Conservation (phyloP, 139 green algal genomes). For the Eudorina sp. region DNA sequence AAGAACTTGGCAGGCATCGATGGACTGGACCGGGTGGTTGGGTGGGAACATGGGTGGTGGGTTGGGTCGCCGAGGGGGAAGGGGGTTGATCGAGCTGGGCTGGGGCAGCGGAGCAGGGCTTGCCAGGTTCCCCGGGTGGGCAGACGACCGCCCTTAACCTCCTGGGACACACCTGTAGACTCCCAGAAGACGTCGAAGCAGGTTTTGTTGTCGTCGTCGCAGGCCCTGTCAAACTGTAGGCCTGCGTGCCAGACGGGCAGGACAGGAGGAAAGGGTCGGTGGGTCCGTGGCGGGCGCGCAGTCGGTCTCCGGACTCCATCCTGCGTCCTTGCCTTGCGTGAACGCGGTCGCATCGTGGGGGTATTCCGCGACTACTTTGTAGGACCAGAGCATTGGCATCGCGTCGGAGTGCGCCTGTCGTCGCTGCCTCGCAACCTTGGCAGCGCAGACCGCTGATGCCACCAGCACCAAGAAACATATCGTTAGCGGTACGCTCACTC, state of each 20-base stretch:
- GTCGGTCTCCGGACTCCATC: too few species aligned
- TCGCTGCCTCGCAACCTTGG: slow-evolving; percentile 9
- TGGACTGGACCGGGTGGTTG: too few species aligned
- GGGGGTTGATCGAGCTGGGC: too few species aligned
- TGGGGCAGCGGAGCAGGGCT: too few species aligned
- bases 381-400: slow-evolving; percentile 56
- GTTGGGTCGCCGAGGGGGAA: too few species aligned
- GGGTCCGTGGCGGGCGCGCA: too few species aligned
- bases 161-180: slow-evolving; percentile 75
- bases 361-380: slow-evolving; percentile 73
- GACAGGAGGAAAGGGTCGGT: too few species aligned
- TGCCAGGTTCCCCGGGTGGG: too few species aligned
- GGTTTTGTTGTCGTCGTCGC: slow-evolving; percentile 47
- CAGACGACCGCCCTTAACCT: too few species aligned
- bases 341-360: slow-evolving; percentile 86
- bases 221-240: slow-evolving; percentile 77
- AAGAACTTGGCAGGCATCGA: too few species aligned
- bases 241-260: slow-evolving; percentile 49
- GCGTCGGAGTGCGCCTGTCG: not conserved
- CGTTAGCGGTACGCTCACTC: too few species aligned
- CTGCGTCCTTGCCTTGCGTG: slow-evolving; percentile 86
- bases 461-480: not conserved
- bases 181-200: slow-evolving; percentile 86
- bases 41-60: too few species aligned
- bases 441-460: not conserved